Percentiles rank a stretch among this genome's conserved stretches.
Conservation (phyloP, 2,329 filamentous ascomycete species). For the Verticillium dahliae region DNA sequence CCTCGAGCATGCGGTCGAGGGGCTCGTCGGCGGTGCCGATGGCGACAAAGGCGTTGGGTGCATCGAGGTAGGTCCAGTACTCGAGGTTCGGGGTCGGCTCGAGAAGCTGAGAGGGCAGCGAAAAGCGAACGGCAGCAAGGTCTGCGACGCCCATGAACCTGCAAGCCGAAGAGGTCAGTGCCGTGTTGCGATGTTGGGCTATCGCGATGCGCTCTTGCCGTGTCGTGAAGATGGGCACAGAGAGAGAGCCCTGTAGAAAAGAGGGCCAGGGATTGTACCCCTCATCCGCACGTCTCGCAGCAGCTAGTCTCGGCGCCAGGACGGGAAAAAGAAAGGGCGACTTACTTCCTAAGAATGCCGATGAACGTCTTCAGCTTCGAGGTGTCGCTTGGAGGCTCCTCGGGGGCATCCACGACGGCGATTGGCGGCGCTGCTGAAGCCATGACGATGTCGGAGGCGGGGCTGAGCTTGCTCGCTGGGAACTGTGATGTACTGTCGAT, state of each 20-base stretch:
- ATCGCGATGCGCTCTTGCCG: background rate
- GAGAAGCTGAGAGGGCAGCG: slow-evolving; percentile 86
- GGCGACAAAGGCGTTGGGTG: slow-evolving; percentile 79
- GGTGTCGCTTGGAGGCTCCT: slow-evolving; percentile 61
- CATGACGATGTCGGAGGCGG: slow-evolving; percentile 18
- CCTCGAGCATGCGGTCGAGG: slow-evolving; percentile 89
- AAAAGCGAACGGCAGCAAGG: slow-evolving; percentile 93
- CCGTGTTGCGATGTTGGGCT: background rate
- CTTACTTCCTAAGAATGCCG: slow-evolving; percentile 78
- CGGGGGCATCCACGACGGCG: slow-evolving; percentile 22
- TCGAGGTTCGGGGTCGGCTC: slow-evolving; percentile 96
- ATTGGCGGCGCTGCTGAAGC: slow-evolving; percentile 26
- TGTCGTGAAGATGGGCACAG: background rate
- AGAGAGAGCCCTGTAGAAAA: background rate
- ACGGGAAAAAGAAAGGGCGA: slow-evolving; percentile 19
- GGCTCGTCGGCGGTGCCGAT: slow-evolving; percentile 87
- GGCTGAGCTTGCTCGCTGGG: background rate
- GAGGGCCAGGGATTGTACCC: background rate
- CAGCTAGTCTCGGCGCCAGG: background rate
- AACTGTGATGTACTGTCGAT: background rate
- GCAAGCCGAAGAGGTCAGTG: slow-evolving; percentile 19
- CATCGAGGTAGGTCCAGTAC: slow-evolving; percentile 98
- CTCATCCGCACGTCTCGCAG: background rate
- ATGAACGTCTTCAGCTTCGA: slow-evolving; percentile 88
- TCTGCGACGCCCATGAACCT: slow-evolving; percentile 96